Evolutionary conservation across 345 rosid species (phyloP).

Genomic region (Mangifera indica): DNA sequence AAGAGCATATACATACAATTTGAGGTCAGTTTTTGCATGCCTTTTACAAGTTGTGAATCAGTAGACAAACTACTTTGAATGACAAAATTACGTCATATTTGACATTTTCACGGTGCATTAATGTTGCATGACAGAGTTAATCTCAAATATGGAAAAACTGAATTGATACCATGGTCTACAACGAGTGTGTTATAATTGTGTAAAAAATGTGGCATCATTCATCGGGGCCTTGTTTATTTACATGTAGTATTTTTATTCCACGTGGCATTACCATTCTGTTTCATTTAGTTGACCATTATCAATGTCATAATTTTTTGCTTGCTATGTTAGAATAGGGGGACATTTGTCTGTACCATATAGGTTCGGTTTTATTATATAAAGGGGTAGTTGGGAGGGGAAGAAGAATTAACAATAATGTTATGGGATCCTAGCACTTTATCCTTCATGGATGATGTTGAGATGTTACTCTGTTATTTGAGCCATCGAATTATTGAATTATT

Average conservation of each 20-base stretch:
- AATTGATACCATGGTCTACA: too few species aligned
- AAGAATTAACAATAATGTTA: too few species aligned
- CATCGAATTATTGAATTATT: background rate
- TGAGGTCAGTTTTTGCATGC: too few species aligned
- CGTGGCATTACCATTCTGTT: background rate
- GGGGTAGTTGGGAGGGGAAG: too few species aligned
- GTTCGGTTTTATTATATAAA: too few species aligned
- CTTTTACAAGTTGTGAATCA: background rate
- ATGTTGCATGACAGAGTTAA: background rate
- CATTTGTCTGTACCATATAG: too few species aligned
- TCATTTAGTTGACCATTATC: constrained; percentile 1
- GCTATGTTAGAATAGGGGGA: background rate
- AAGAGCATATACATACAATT: too few species aligned
- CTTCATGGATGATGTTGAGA: background rate
- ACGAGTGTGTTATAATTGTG: too few species aligned
- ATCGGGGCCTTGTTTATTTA: background rate
- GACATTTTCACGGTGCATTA: background rate
- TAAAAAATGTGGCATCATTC: too few species aligned
- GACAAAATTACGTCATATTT: background rate
- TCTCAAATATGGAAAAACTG: too few species aligned
- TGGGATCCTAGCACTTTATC: too few species aligned
- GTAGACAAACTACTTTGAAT: background rate
- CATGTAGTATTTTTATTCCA: background rate
- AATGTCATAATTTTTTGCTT: background rate
- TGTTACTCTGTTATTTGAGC: background rate